phyloP scores from a whole-genome alignment of 2,329 filamentous ascomycete genomes.

The Pyricularia pennisetigena region DNA sequence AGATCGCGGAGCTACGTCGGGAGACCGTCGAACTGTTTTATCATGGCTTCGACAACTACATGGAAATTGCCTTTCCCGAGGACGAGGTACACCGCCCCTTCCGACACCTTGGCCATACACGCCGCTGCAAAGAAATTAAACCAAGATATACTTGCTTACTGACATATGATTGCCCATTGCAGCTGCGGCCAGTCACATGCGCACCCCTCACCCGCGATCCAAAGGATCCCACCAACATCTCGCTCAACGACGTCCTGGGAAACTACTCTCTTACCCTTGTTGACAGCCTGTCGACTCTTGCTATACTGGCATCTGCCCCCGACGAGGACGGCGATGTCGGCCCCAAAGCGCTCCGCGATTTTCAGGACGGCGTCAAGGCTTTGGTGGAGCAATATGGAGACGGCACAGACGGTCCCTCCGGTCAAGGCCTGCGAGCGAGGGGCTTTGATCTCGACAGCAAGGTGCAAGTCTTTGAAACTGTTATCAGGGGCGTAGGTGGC shows the following conservation, averaged over 20 bases:
- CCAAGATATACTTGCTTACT: neutral
- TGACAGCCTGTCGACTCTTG: constrained; percentile 88
- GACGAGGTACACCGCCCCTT: constrained; percentile 60
- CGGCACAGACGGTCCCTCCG: constrained; percentile 57
- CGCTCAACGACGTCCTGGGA: constrained; percentile 88
- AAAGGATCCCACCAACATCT: constrained; percentile 68
- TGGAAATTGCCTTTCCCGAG: constrained; percentile 87
- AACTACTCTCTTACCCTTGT: constrained; percentile 96
- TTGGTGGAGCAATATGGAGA: constrained; percentile 82
- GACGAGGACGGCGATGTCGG: constrained; percentile 41
- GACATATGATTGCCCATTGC: constrained; percentile 6
- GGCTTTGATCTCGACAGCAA: constrained; percentile 97
- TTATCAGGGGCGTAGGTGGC: constrained; percentile 86
- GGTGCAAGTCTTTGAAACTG: constrained; percentile 97
- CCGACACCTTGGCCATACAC: neutral
- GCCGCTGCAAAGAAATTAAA: neutral
- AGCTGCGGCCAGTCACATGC: constrained; percentile 81
- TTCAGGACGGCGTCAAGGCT: constrained; percentile 68
- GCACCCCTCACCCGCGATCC: constrained; percentile 74
- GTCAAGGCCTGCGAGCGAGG: constrained; percentile 60
- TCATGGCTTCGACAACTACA: constrained; percentile 94
- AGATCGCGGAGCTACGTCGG: constrained; percentile 44
- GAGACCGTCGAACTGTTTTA: constrained; percentile 79
- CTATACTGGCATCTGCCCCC: constrained; percentile 75
- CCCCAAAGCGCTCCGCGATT: constrained; percentile 57